Evolutionary conservation across 2,329 filamentous ascomycete species (phyloP), one percentile per base, ranked within the genome.

Genomic region (Penicillium sp.): DNA sequence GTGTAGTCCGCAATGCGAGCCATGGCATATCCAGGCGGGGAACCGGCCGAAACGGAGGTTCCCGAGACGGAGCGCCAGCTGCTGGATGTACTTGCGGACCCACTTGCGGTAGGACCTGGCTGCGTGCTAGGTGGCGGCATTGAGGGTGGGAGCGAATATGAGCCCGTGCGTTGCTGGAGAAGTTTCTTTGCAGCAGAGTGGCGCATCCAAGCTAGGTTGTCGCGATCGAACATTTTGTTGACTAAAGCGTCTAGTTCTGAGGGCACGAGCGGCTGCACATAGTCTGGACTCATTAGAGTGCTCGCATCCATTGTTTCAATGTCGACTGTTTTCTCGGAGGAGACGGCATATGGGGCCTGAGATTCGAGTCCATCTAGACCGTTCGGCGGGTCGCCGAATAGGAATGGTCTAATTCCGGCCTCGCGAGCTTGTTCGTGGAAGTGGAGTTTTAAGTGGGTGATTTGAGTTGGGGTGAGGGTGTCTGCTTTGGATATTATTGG

Each of bases 291-390:
- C 93, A 97, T 97, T 17, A 97, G 81, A 0, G 96, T 79, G 66
- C 91, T 96, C 17, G 92, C 93, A 70, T 97, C 93, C 87, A 97
- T 95, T 41, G 82, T 85, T 37, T 96, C 90, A 57, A 85, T 77
- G 65, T 97, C 91, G 22, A 84, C 83, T 1, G 82, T 84, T 25
- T 84, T 79, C 12, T 84, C 83, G 19, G 89, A 94, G 1, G 93
- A 97, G 19, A 96, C 82, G 0, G 90, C 85, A 68, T 90, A 95
- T 3, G 87, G 84, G 56, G 77, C 77, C 12, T 72, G 70, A 1
- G 73, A 65, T n/a, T 62, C 61, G 10, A 66, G 53, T 22, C 57
- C 56, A 28, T 70, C 63, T 26, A 67, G 56, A 7, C 57, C 59
- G 17, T 58, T 60, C 40, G 57, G 60, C 43, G 67, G 66, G 25